These are phyloP conservation scores for Trichosporon coremiiforme DNA, from an alignment of 1,284 basidiomycete genomes.

Conservation along the genomic window DNA sequence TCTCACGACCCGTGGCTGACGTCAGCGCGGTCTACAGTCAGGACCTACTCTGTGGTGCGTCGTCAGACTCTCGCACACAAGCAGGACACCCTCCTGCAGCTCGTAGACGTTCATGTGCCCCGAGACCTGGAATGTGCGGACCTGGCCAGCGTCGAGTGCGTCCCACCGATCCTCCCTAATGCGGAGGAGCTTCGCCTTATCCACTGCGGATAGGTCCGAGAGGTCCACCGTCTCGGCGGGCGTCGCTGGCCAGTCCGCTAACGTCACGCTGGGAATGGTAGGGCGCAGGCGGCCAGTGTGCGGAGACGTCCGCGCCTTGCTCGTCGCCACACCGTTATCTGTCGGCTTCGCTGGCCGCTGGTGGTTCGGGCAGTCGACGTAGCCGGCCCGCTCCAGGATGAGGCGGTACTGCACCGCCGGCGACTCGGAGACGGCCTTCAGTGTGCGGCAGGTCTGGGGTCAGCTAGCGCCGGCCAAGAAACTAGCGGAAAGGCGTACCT, in stretches of 20 bases:
- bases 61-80: slow-evolving; percentile 48
- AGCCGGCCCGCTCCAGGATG: slow-evolving; percentile 18
- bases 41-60: slow-evolving; percentile 30
- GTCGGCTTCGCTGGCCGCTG: background rate
- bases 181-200: slow-evolving; percentile 37
- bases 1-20: slow-evolving; percentile 43
- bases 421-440: slow-evolving; percentile 11
- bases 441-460: slow-evolving; percentile 23
- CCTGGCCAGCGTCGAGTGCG: slow-evolving; percentile 33
- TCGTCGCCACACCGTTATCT: background rate
- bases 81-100: slow-evolving; percentile 54
- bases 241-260: slow-evolving; percentile 33
- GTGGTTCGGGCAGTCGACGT: slow-evolving; percentile 22
- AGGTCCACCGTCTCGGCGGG: slow-evolving; percentile 26
- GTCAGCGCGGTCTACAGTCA: background rate
- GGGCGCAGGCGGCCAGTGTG: slow-evolving; percentile 31
- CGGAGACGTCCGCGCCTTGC: slow-evolving; percentile 28
- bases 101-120: slow-evolving; percentile 54
- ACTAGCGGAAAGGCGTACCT: slow-evolving; percentile 10
- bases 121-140: slow-evolving; percentile 35
- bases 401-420: slow-evolving; percentile 20
- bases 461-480: background rate
- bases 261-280: slow-evolving; percentile 29
- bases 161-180: slow-evolving; percentile 46
- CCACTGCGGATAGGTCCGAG: slow-evolving; percentile 31